Evolutionary conservation across 768 basidiomycete genomes (phyloP).

Genomic region (Pleurotus djamor): DNA sequence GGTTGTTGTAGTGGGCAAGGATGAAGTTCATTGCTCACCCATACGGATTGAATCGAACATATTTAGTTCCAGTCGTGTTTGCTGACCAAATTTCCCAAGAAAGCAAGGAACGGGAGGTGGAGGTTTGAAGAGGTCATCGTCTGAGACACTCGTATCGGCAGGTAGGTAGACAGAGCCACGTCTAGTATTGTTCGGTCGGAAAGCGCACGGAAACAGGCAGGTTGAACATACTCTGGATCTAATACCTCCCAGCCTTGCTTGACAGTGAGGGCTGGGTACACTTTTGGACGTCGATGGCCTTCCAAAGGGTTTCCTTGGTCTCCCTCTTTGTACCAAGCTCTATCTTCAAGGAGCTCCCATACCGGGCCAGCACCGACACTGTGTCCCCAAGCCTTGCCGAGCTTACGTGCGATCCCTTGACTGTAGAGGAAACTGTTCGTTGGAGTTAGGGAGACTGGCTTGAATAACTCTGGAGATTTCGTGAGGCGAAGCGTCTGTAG

Average conservation of each 20-base stretch:
- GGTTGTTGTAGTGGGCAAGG: background rate
- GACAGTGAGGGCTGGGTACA: slow-evolving; percentile 44
- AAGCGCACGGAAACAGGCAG: too few relatives aligned
- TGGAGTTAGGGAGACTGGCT: slow-evolving; percentile 30
- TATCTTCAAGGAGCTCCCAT: slow-evolving; percentile 79
- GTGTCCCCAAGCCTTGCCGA: slow-evolving; percentile 70
- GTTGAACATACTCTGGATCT: slow-evolving; percentile 40
- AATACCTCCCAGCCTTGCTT: slow-evolving; percentile 45
- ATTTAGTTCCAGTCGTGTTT: slow-evolving; percentile 43
- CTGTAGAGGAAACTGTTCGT: slow-evolving; percentile 60
- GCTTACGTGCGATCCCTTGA: slow-evolving; percentile 45
- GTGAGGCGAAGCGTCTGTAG: slow-evolving; percentile 61
- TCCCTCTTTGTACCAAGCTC: slow-evolving; percentile 76
- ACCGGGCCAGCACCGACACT: slow-evolving; percentile 75
- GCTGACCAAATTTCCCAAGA: slow-evolving; percentile 62
- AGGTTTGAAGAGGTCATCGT: slow-evolving; percentile 47
- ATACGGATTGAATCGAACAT: slow-evolving; percentile 59
- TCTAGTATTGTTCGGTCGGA: slow-evolving; percentile 38
- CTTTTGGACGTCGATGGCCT: slow-evolving; percentile 54
- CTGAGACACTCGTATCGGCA: slow-evolving; percentile 43
- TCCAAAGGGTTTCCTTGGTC: slow-evolving; percentile 34
- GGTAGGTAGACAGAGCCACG: slow-evolving; percentile 62
- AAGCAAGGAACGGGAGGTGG: slow-evolving; percentile 58
- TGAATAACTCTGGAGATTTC: slow-evolving; percentile 35
- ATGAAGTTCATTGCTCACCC: slow-evolving; percentile 35